Evolutionary conservation across 345 rosid species (phyloP).

Genomic region (thale cress (Arabidopsis thaliana)): TAIR10.1 NC_003074.8:1847501-1848000

Average conservation of each 20-base stretch:
- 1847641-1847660: slow-evolving; percentile 16
- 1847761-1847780: slow-evolving; percentile 1
- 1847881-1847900: background rate
- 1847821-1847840: background rate
- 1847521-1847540: slow-evolving; percentile 92
- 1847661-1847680: background rate
- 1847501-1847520: slow-evolving; percentile 80
- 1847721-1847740: background rate
- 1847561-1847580: slow-evolving; percentile 68
- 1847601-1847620: background rate
- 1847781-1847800: background rate
- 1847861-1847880: background rate
- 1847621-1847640: background rate
- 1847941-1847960: slow-evolving; percentile 89
- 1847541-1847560: slow-evolving; percentile 84
- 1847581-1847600: background rate
- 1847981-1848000: slow-evolving; percentile 48
- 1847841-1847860: background rate
- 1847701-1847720: background rate
- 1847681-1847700: background rate
- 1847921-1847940: slow-evolving; percentile 80
- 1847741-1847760: background rate
- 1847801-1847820: background rate
- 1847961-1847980: slow-evolving; percentile 81
- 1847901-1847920: slow-evolving; percentile 8